Conservation (phyloP, 345 rosid species). For the Lepidium africanum region DNA sequence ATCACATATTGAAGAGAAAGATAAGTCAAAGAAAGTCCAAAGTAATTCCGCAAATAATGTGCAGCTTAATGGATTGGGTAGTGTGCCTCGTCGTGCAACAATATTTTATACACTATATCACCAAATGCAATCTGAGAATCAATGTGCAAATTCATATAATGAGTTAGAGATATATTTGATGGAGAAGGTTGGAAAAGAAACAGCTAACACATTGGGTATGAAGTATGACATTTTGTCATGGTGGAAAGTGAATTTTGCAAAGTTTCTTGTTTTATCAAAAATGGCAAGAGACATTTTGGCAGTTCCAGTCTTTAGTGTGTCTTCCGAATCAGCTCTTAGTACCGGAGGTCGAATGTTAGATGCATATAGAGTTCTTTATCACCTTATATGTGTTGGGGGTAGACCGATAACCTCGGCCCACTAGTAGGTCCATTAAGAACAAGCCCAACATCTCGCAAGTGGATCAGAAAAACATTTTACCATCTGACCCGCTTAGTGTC, state of each 20-base stretch:
- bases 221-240: not conserved
- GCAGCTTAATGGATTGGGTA: not conserved
- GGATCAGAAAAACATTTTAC: too few relatives aligned
- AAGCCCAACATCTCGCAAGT: too few relatives aligned
- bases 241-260: not conserved
- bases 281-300: not conserved
- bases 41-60: not conserved
- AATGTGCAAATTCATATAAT: not conserved
- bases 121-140: not conserved
- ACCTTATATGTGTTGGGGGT: too few relatives aligned
- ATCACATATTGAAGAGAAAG: not conserved
- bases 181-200: not conserved
- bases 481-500: too few relatives aligned
- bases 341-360: not conserved
- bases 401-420: too few relatives aligned
- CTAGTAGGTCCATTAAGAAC: too few relatives aligned
- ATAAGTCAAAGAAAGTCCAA: not conserved
- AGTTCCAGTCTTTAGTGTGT: not conserved
- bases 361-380: not conserved
- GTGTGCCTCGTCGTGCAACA: not conserved
- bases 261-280: not conserved
- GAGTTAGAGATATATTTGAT: not conserved
- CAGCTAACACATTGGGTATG: not conserved
- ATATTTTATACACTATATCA: not conserved
- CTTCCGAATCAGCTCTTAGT: not conserved